Percentiles rank a stretch among this genome's conserved stretches.
Evolutionary conservation across 176 grass and related monocot genomes (phyloP).

Genomic region (Alloteropsis semialata): DNA sequence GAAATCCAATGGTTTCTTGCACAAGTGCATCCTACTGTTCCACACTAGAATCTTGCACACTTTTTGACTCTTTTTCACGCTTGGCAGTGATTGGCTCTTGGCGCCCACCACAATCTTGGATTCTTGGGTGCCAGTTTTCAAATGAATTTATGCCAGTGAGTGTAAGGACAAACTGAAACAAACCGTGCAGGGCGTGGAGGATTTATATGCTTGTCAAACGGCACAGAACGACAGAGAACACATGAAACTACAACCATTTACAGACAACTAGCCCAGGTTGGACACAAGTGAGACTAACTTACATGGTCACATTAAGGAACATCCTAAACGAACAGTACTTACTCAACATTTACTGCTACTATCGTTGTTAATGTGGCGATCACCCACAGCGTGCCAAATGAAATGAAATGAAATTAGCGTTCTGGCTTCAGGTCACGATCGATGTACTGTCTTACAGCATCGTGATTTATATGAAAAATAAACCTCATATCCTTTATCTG

Average conservation of each 20-base stretch:
- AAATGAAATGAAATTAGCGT: not conserved
- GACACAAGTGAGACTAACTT: not conserved
- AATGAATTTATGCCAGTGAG: not conserved
- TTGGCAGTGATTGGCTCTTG: not conserved
- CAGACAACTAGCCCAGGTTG: not conserved
- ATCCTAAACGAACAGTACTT: not conserved
- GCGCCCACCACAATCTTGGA: not conserved
- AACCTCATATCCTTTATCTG: slow-evolving; percentile 67
- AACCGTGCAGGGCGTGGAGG: not conserved
- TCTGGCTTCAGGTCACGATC: slow-evolving; percentile 4
- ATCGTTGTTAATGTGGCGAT: not conserved
- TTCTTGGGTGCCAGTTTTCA: not conserved
- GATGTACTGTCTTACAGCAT: slow-evolving; percentile 35
- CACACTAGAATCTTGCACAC: not conserved
- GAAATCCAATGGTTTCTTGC: not conserved
- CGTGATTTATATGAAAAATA: slow-evolving; percentile 54
- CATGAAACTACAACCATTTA: slow-evolving; percentile 15
- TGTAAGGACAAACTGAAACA: not conserved
- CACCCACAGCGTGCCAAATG: not conserved
- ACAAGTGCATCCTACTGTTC: not conserved
- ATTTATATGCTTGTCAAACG: not conserved
- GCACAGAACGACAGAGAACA: not conserved
- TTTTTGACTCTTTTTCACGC: not conserved
- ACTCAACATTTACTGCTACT: not conserved
- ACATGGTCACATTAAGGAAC: not conserved